Evolutionary conservation across 495 filamentous ascomycete species (phyloP).

Genomic region (Recurvomyces mirabilis): DNA sequence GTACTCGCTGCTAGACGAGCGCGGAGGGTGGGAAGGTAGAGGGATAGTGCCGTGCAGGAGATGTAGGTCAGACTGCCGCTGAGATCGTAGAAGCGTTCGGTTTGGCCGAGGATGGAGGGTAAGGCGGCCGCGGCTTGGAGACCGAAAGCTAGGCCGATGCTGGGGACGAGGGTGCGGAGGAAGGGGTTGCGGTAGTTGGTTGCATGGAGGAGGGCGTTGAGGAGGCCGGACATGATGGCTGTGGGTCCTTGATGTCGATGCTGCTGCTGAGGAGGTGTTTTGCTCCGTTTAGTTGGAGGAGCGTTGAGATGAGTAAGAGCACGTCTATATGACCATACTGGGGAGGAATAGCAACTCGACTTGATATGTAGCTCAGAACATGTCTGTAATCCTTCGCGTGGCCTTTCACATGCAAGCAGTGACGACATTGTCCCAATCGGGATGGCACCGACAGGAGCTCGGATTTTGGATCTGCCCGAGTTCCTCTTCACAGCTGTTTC

Average conservation of each 20-base stretch:
- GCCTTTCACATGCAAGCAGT: neutral
- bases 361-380: too few species aligned
- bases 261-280: neutral
- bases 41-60: constrained; percentile 41
- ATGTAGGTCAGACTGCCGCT: constrained; percentile 53
- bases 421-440: neutral
- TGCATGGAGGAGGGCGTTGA: constrained; percentile 40
- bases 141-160: constrained; percentile 44
- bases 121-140: constrained; percentile 46
- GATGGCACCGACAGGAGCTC: neutral
- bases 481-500: too few species aligned
- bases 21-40: constrained; percentile 50
- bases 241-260: neutral
- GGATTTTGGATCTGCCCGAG: neutral
- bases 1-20: constrained; percentile 34
- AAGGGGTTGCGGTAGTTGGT: constrained; percentile 49
- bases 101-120: constrained; percentile 45
- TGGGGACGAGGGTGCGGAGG: constrained; percentile 47
- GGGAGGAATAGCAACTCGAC: too few species aligned
- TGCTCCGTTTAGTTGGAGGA: too few species aligned
- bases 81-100: constrained; percentile 54
- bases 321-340: too few species aligned
- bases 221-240: constrained; percentile 24
- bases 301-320: too few species aligned
- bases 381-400: too few species aligned